Conservation (phyloP, 345 rosid species). For the Syzygium jambos region DNA sequence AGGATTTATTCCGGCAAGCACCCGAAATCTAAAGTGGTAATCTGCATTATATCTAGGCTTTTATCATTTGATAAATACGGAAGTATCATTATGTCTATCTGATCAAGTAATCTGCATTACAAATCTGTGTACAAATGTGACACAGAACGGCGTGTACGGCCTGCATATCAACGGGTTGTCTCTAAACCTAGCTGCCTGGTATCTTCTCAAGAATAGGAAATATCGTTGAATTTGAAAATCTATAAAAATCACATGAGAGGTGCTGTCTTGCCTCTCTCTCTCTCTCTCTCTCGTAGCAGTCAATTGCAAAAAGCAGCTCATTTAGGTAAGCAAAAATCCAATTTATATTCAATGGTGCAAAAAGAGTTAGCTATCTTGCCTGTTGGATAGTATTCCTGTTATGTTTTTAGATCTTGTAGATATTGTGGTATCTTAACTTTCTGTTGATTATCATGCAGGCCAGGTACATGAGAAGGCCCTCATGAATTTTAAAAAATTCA, state of each 20-base stretch:
- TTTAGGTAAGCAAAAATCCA: not conserved
- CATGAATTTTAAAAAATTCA: too few relatives aligned
- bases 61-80: too few relatives aligned
- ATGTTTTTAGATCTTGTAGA: not conserved
- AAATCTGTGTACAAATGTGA: too few relatives aligned
- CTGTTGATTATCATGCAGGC: not conserved
- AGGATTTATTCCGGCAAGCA: not conserved
- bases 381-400: not conserved
- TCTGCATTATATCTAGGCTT: not conserved
- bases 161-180: not conserved
- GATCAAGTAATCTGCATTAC: not conserved
- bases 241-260: not conserved
- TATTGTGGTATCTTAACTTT: not conserved
- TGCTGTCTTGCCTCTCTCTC: rapidly evolving
- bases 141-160: rapidly evolving
- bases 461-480: not conserved
- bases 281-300: too few relatives aligned
- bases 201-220: not conserved
- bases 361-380: not conserved
- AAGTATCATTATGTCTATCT: not conserved
- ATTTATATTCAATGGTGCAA: not conserved
- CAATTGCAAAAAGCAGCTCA: not conserved
- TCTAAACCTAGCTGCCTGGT: not conserved
- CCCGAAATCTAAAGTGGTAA: not conserved
- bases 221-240: too few relatives aligned